Conservation (phyloP, 1,284 basidiomycete species). For the Coniophora puteana region DNA sequence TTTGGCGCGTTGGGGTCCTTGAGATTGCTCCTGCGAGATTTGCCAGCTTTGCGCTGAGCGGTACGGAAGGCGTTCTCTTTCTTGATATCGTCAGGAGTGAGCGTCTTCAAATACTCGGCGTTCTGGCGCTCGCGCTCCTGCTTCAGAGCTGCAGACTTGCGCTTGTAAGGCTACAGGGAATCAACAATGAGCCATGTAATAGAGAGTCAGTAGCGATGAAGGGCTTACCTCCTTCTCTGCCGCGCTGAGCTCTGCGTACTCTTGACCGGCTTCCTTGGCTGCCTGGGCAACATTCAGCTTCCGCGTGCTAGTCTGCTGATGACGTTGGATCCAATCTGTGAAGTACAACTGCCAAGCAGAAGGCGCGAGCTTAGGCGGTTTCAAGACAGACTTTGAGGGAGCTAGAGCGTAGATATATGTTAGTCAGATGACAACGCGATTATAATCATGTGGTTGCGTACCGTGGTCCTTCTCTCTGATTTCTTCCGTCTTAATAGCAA, state of each 20-base stretch:
- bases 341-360: slow-evolving; percentile 98
- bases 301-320: slow-evolving; percentile 73
- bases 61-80: slow-evolving; percentile 90
- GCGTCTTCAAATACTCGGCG: slow-evolving; percentile 80
- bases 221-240: slow-evolving; percentile 77
- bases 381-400: slow-evolving; percentile 66
- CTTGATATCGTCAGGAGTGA: slow-evolving; percentile 94
- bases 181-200: slow-evolving; percentile 23
- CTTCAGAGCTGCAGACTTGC: slow-evolving; percentile 80
- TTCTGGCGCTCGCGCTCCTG: slow-evolving; percentile 82
- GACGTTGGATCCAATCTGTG: slow-evolving; percentile 91
- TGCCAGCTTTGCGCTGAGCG: slow-evolving; percentile 90
- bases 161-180: slow-evolving; percentile 74
- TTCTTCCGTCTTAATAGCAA: slow-evolving; percentile 27
- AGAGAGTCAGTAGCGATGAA: slow-evolving; percentile 16
- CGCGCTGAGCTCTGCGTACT: slow-evolving; percentile 76
- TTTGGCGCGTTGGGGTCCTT: slow-evolving; percentile 97
- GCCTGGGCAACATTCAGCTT: slow-evolving; percentile 96
- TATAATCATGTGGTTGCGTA: slow-evolving; percentile 24
- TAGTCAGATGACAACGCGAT: slow-evolving; percentile 22
- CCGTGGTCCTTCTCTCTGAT: slow-evolving; percentile 27
- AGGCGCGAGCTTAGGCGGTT: slow-evolving; percentile 89
- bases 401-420: slow-evolving; percentile 27
- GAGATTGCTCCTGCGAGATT: slow-evolving; percentile 91
- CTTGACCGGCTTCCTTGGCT: slow-evolving; percentile 90